These are phyloP conservation scores for Wickerhamiella kurtzmanii DNA, from an alignment of 805 yeast genomes.

Conservation along the genomic window DNA sequence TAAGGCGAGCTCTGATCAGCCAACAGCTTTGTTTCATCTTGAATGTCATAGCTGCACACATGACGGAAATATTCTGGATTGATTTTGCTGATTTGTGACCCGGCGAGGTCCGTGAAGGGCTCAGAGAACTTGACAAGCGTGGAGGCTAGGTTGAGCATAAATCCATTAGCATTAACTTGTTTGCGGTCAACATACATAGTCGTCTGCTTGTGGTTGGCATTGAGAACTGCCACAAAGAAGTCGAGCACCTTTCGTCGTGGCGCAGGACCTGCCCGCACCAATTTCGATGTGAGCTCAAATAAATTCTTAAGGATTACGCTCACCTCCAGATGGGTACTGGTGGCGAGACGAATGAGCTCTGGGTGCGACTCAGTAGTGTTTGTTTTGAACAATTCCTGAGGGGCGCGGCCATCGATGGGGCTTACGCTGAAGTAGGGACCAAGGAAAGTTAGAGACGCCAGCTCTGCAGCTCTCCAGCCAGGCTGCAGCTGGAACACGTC, in stretches of 20 bases:
- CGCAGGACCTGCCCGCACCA: conserved; percentile 56
- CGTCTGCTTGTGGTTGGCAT: conserved; percentile 72
- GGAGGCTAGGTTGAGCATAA: conserved; percentile 63
- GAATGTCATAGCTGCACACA: conserved; percentile 42
- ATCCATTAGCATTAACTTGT: conserved; percentile 60
- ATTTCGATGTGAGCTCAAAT: conserved; percentile 54
- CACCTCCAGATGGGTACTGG: conserved; percentile 2
- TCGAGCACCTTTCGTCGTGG: conserved; percentile 52
- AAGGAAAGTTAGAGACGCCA: conserved; percentile 33
- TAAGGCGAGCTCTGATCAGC: conserved; percentile 57
- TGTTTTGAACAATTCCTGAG: conserved; percentile 3
- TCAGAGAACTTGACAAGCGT: conserved; percentile 58
- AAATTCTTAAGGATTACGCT: conserved; percentile 37
- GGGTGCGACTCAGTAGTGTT: conserved; percentile 19
- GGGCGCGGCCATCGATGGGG: neutral
- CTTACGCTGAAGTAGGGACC: conserved; percentile 6
- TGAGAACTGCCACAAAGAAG: conserved; percentile 62
- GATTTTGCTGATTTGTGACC: conserved; percentile 60
- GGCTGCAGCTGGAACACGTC: conserved; percentile 39
- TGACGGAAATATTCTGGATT: conserved; percentile 55
- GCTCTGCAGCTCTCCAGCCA: conserved; percentile 23
- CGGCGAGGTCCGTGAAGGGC: conserved; percentile 66
- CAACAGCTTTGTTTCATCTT: conserved; percentile 72
- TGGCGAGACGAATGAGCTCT: conserved; percentile 6
- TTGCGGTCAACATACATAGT: conserved; percentile 61